These are phyloP conservation scores for Hyaloscypha finlandica DNA, from an alignment of 495 filamentous ascomycete genomes.

Conservation along the genomic window DNA sequence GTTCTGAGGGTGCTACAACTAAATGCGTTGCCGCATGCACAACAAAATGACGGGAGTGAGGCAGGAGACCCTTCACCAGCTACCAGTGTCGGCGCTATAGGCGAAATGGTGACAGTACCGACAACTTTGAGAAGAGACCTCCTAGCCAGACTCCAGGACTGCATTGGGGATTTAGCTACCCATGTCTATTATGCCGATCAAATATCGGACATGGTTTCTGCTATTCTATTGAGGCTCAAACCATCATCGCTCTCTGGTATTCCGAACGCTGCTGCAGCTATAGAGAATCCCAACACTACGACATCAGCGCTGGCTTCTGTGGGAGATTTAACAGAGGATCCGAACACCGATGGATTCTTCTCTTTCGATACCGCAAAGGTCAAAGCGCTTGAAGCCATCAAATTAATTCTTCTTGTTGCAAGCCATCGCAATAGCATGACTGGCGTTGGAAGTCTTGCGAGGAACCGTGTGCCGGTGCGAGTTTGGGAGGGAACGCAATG, in stretches of 20 bases:
- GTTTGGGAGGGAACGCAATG: constrained; percentile 93
- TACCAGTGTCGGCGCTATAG: constrained; percentile 20
- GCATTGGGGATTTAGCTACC: constrained; percentile 83
- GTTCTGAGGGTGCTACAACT: constrained; percentile 72
- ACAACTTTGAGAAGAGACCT: constrained; percentile 30
- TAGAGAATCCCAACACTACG: constrained; percentile 42
- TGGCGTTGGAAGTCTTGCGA: constrained; percentile 61
- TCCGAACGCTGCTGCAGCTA: constrained; percentile 42
- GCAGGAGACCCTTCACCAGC: constrained; percentile 8
- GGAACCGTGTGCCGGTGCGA: constrained; percentile 71
- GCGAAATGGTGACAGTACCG: constrained; percentile 22
- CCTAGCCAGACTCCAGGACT: constrained; percentile 57
- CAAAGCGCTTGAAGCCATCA: constrained; percentile 77
- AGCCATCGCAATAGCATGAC: constrained; percentile 63
- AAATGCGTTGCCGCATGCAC: constrained; percentile 39
- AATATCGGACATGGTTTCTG: constrained; percentile 84
- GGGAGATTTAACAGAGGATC: constrained; percentile 29
- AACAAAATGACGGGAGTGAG: constrained; percentile 7
- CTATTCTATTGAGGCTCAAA: constrained; percentile 74
- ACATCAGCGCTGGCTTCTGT: constrained; percentile 29
- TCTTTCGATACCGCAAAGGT: constrained; percentile 72
- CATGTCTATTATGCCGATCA: constrained; percentile 95
- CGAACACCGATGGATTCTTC: constrained; percentile 65
- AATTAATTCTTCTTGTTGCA: constrained; percentile 75
- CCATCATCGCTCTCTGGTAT: constrained; percentile 48